These are phyloP conservation scores for Candida incommunis DNA, from an alignment of 805 yeast species.

Conservation along the genomic window DNA sequence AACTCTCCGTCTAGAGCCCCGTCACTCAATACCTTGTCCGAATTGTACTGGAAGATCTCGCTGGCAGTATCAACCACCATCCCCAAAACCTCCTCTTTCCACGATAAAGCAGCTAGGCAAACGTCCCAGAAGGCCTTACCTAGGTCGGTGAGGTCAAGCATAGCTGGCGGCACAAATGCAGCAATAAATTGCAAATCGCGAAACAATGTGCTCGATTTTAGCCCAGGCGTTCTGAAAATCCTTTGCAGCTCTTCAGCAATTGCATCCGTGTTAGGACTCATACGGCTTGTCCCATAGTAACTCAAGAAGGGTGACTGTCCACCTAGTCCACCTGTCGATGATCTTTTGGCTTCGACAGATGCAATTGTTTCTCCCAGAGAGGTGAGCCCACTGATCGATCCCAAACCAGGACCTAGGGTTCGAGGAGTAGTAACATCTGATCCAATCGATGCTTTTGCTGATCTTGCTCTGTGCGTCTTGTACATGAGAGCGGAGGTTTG, in stretches of 20 bases:
- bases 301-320: constrained; percentile 5
- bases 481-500: not conserved
- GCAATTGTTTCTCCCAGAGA: constrained; percentile 13
- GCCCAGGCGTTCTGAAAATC: constrained; percentile 12
- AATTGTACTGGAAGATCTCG: constrained; percentile 14
- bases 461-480: constrained; percentile 7
- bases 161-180: constrained; percentile 17
- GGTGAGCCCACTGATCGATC: constrained; percentile 7
- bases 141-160: constrained; percentile 16
- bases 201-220: constrained; percentile 19
- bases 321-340: constrained; percentile 7
- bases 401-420: constrained; percentile 2
- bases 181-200: constrained; percentile 22
- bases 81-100: constrained; percentile 13
- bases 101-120: constrained; percentile 18
- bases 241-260: constrained; percentile 20
- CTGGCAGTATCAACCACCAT: constrained; percentile 11
- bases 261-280: constrained; percentile 18
- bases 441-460: constrained; percentile 9
- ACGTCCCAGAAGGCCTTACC: constrained; percentile 25
- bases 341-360: constrained; percentile 13
- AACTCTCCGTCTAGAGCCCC: constrained; percentile 6
- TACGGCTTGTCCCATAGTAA: not conserved
- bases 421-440: constrained; percentile 6
- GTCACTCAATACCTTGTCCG: not conserved